Evolutionary conservation across 495 filamentous ascomycete genomes (phyloP).

Genomic region (Achaetomiella virescens): DNA sequence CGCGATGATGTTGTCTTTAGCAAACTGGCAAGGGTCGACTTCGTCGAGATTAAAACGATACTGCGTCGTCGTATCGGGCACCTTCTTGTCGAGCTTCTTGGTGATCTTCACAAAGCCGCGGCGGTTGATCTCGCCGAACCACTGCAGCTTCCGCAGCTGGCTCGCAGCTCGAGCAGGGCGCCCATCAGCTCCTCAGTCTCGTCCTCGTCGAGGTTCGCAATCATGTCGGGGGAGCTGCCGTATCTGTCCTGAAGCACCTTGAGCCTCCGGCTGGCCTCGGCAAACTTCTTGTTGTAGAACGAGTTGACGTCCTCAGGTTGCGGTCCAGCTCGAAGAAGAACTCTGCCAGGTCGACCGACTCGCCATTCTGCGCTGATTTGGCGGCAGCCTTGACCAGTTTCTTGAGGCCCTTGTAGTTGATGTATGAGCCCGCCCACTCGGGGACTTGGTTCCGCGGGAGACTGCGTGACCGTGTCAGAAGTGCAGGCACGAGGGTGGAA

Average conservation of each 20-base stretch:
- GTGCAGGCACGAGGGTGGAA: not conserved
- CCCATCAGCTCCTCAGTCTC: conserved; percentile 85
- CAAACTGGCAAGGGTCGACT: conserved; percentile 83
- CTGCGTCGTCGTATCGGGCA: conserved; percentile 64
- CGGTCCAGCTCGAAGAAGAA: conserved; percentile 94
- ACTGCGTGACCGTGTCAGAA: conserved; percentile 36
- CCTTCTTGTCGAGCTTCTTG: conserved; percentile 94
- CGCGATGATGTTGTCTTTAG: conserved; percentile 61
- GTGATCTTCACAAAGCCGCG: conserved; percentile 95
- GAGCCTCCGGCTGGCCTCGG: conserved; percentile 71
- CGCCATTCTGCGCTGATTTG: conserved; percentile 55
- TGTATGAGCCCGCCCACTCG: conserved; percentile 88
- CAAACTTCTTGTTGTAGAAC: conserved; percentile 93
- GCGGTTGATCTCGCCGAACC: conserved; percentile 96
- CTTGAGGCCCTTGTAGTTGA: conserved; percentile 94
- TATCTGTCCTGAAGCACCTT: conserved; percentile 82
- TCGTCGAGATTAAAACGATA: conserved; percentile 75
- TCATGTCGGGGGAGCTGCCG: conserved; percentile 49
- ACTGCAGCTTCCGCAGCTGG: conserved; percentile 84
- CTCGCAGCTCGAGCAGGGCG: conserved; percentile 78
- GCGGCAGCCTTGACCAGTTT: conserved; percentile 80
- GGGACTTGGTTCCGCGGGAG: conserved; percentile 91
- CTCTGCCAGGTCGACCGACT: conserved; percentile 75
- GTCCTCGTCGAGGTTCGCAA: conserved; percentile 54
- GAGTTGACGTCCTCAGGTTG: conserved; percentile 87